A percentile compares a stretch with the other conserved stretches of the same genome.
phyloP scores from a whole-genome alignment of 768 basidiomycete species.

The Pisolithus albus region DNA sequence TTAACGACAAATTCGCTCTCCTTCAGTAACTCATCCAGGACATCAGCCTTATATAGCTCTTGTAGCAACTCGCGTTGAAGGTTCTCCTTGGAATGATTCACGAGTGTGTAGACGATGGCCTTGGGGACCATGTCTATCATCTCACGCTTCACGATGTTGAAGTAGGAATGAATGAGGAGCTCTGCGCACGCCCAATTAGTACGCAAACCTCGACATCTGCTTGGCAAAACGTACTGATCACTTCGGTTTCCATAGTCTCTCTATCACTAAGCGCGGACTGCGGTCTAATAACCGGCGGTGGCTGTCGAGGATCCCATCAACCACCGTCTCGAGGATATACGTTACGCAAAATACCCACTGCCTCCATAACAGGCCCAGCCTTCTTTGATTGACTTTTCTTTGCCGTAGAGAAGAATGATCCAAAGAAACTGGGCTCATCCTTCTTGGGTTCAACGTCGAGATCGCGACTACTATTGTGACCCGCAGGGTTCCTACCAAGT shows the following conservation, averaged over 20 bases:
- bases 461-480: conserved; percentile 90
- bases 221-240: conserved; percentile 76
- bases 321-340: conserved; percentile 9
- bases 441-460: conserved; percentile 86
- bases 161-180: conserved; percentile 93
- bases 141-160: conserved; percentile 97
- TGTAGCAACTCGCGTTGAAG: conserved; percentile 91
- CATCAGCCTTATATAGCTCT: conserved; percentile 95
- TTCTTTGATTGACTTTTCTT: conserved; percentile 57
- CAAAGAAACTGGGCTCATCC: conserved; percentile 90
- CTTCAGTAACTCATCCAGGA: conserved; percentile 90
- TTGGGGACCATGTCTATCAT: conserved; percentile 99
- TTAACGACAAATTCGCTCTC: conserved; percentile 86
- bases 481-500: conserved; percentile 50
- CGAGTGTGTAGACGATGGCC: conserved; percentile 85
- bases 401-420: conserved; percentile 84
- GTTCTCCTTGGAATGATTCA: conserved; percentile 89
- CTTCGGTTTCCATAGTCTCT: conserved; percentile 97
- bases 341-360: conserved; percentile 32
- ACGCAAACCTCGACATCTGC: neutral
- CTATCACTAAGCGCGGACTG: conserved; percentile 88
- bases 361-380: conserved; percentile 52
- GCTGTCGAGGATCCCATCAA: conserved; percentile 44
- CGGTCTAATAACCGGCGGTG: conserved; percentile 82
- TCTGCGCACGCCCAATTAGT: conserved; percentile 42